Evolutionary conservation across 2,329 filamentous ascomycete genomes (phyloP), one percentile per base, ranked within the genome.

Genomic region (Myrmaecium sp.): DNA sequence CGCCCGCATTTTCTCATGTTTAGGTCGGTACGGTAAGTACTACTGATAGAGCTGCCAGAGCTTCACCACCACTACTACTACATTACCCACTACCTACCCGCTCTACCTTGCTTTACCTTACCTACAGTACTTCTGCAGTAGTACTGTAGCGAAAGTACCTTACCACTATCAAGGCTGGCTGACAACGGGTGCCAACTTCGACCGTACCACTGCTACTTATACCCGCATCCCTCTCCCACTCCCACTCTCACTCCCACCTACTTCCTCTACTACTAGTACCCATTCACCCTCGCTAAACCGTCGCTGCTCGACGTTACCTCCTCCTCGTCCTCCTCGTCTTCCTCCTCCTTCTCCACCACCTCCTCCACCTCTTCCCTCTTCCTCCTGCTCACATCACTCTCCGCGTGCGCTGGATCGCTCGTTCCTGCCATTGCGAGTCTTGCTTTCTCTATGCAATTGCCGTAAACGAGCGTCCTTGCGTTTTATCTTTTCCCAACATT

Each of bases 331-430:
- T n/a, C n/a, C n/a, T n/a, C n/a, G n/a, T n/a, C n/a, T n/a, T n/a
- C n/a, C n/a, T n/a, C 14, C 17, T 10, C 26, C 10, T 21, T 21
- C 26, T 13, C 11, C 26, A 11, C 12, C 17, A 21, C 11, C 18
- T 13, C 12, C 11, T 10, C 18, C 22, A 9, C 19, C 26, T 16
- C 11, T 9, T 21, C 18, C 22, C 18, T 26, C 26, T 15, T 21
- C 21, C 26, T 12, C 19, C 17, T 12, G 15, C 21, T 28, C 19
- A 20, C 19, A 23, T 15, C 24, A 16, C 12, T 21, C 15, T 39
- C 42, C 36, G 26, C 26, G 28, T 38, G 46, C 46, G 46, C 46
- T 42, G 45, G 46, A 37, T 33, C 46, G 47, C 47, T 41, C 35
- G 39, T 37, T 31, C 29, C 24, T 12, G 30, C 28, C n/a, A n/a